Percentiles rank a stretch among this genome's conserved stretches.
phyloP scores from a whole-genome alignment of 306 rosid species.

The Prunus fruticosa region DNA sequence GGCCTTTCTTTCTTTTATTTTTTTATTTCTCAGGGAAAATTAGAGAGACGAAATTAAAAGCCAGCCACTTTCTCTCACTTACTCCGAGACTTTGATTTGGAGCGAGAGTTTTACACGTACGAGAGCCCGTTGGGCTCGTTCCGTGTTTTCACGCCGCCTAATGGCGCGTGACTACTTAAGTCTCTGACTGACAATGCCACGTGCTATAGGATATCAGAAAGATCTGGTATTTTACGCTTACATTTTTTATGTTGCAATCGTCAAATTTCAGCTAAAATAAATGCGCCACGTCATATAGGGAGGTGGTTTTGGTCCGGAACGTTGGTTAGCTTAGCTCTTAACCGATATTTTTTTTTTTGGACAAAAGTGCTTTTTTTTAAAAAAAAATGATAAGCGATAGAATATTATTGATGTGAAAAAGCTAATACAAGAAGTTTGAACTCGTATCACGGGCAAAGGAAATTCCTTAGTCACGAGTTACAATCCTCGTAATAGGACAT shows the following conservation, averaged over 20 bases:
- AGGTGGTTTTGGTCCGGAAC: not conserved
- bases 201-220: not conserved
- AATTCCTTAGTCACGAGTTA: no score
- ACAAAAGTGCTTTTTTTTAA: no score
- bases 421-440: no score
- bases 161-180: not conserved
- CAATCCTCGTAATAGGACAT: no score
- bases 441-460: no score
- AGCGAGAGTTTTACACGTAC: no score
- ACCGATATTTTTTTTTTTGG: no score
- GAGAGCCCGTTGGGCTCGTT: not conserved
- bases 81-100: not conserved
- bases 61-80: slow-evolving; percentile 4
- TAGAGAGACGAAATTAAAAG: not conserved
- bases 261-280: not conserved
- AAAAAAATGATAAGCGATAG: no score
- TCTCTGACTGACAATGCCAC: not conserved
- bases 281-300: not conserved
- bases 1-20: not conserved
- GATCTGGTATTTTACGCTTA: not conserved
- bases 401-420: no score
- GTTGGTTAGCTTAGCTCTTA: no score
- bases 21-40: not conserved
- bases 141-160: not conserved
- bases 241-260: not conserved